These are phyloP conservation scores for Chytriomyces hyalinus DNA, from an alignment of 192 early-diverging fungal species.

Conservation along the genomic window DNA sequence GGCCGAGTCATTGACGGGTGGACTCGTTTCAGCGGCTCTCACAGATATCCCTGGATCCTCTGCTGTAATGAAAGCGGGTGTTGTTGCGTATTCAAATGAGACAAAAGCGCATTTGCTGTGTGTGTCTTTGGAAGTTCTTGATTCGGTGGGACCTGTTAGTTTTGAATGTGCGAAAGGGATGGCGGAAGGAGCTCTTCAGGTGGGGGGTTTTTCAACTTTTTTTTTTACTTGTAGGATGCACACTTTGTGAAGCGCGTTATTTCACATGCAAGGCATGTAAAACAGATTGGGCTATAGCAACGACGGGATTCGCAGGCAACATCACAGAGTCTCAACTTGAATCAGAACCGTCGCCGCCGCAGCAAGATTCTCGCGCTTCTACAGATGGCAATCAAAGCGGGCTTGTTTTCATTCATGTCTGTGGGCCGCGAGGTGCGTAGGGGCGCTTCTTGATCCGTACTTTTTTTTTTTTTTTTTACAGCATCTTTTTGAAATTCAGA, in stretches of 20 bases:
- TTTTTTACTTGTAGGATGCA: not conserved
- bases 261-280: not conserved
- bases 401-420: conserved; percentile 25
- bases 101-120: conserved; percentile 5
- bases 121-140: conserved; percentile 11
- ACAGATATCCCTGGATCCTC: conserved; percentile 22
- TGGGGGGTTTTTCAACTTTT: too few species aligned
- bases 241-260: not conserved
- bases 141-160: conserved; percentile 14
- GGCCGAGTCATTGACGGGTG: conserved; percentile 31
- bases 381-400: not conserved
- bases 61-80: conserved; percentile 8
- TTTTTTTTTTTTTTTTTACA: too few species aligned
- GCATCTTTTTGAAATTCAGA: too few species aligned
- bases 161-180: conserved; percentile 12
- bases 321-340: not conserved
- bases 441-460: too few species aligned
- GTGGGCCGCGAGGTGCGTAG: not conserved
- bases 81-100: conserved; percentile 30
- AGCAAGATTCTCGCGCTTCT: not conserved
- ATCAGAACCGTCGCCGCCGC: not conserved
- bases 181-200: conserved; percentile 16
- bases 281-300: conserved; percentile 30
- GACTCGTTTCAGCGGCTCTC: conserved; percentile 20
- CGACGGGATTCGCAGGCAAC: conserved; percentile 34